These are phyloP conservation scores for Artemisia argyi DNA, from an alignment of 129 eudicot genomes.

Conservation along the genomic window DNA sequence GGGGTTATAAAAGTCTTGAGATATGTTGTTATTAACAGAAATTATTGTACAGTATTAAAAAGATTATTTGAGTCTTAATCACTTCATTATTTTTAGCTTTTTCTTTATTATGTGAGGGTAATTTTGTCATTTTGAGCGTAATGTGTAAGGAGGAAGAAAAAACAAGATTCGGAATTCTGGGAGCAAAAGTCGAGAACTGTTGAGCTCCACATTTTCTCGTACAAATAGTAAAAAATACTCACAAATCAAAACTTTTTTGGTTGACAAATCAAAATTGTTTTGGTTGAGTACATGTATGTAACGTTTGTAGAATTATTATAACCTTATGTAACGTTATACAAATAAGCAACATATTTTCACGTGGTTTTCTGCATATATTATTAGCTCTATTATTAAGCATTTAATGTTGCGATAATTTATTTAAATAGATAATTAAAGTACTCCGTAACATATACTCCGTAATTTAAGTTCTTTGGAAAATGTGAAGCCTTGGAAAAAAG, in stretches of 20 bases:
- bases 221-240: too few species aligned
- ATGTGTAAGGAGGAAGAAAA: not conserved
- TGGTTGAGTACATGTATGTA: too few species aligned
- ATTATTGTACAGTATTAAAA: conserved; percentile 1
- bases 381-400: not conserved
- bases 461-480: conserved; percentile 3
- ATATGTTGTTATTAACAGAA: too few species aligned
- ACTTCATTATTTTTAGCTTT: not conserved
- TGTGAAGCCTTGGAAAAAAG: conserved; percentile 6
- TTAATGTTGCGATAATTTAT: not conserved
- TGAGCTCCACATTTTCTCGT: conserved; percentile 28
- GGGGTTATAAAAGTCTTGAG: too few species aligned
- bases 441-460: too few species aligned
- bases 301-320: not conserved
- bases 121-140: conserved; percentile 7
- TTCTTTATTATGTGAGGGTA: not conserved
- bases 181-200: conserved; percentile 25
- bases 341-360: not conserved
- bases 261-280: too few species aligned
- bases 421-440: not conserved
- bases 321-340: not conserved
- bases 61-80: conserved; percentile 19
- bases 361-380: not conserved
- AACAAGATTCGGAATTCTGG: conserved; percentile 33
- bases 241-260: too few species aligned